These are phyloP conservation scores for Eucalyptus albens DNA, from an alignment of 345 rosid genomes.

Conservation along the genomic window DNA sequence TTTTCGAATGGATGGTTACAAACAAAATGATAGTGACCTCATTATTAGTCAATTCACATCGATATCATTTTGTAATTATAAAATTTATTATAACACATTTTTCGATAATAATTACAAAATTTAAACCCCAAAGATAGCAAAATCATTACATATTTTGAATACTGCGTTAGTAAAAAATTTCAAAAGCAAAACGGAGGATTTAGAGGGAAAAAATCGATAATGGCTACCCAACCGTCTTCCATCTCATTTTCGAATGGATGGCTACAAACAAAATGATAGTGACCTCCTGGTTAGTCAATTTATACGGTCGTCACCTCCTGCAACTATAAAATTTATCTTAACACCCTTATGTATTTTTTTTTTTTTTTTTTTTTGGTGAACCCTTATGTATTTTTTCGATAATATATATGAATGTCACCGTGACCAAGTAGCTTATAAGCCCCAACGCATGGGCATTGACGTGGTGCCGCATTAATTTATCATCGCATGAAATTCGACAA, in stretches of 20 bases:
- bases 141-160: background rate
- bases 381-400: background rate
- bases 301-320: background rate
- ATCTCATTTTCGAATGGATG: background rate
- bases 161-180: background rate
- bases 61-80: background rate
- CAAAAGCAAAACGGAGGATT: background rate
- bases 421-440: background rate
- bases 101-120: too few relatives aligned
- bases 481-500: background rate
- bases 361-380: too few relatives aligned
- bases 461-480: background rate
- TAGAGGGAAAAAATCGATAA: background rate
- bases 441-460: background rate
- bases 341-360: background rate
- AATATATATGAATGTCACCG: background rate
- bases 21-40: background rate
- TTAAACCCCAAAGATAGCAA: too few relatives aligned
- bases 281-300: background rate
- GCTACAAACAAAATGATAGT: too few relatives aligned
- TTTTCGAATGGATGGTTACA: background rate
- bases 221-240: background rate
- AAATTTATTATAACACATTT: background rate
- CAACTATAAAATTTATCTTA: background rate
- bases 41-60: background rate